These are phyloP conservation scores for Ceraceosorus guamensis DNA, from an alignment of 1,284 basidiomycete species.

Conservation along the genomic window DNA sequence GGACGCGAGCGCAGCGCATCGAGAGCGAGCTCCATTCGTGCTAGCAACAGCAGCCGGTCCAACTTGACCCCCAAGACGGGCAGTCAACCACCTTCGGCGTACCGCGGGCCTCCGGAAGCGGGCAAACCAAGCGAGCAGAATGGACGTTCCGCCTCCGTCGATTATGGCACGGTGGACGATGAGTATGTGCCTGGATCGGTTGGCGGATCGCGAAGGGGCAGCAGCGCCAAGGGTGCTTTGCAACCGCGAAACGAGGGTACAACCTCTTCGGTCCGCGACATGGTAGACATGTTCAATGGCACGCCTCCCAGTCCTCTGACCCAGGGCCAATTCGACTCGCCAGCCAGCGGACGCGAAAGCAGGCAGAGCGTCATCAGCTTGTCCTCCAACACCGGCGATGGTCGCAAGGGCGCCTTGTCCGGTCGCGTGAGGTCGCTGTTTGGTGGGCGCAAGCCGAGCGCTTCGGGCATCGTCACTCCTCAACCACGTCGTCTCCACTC, in stretches of 20 bases:
- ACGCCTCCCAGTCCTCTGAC: conserved; percentile 22
- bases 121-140: neutral
- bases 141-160: neutral
- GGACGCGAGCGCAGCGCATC: conserved; percentile 2
- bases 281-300: conserved; percentile 28
- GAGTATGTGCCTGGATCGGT: no score
- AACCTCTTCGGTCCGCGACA: conserved; percentile 7
- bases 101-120: neutral
- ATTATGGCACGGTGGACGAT: conserved; percentile 9
- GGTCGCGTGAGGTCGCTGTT: neutral
- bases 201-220: neutral
- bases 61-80: no score
- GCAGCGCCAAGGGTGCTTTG: conserved; percentile 7
- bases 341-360: neutral
- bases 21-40: neutral
- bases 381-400: neutral
- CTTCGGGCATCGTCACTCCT: neutral
- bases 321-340: neutral
- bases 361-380: neutral
- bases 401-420: neutral
- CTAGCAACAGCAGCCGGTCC: no score
- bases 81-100: neutral
- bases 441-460: neutral
- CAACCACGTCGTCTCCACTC: neutral
- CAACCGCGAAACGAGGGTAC: conserved; percentile 17